A percentile compares a stretch with the other conserved stretches of the same genome.
These are phyloP conservation scores for Cyclanthera cordifolia DNA, from an alignment of 306 rosid species.

Conservation along the genomic window DNA sequence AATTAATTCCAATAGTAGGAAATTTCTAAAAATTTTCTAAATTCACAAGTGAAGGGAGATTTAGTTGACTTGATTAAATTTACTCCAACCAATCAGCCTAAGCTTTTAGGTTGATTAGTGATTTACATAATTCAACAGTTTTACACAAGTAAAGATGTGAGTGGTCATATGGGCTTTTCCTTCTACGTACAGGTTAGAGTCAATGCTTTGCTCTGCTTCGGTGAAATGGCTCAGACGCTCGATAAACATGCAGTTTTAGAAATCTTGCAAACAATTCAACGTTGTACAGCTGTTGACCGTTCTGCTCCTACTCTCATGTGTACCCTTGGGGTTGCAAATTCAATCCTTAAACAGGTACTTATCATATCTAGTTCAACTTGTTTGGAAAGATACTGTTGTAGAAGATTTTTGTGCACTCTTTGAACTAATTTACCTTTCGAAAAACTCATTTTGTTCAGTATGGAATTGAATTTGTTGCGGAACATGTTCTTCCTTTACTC, in stretches of 20 bases:
- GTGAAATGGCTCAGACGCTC: constrained; percentile 64
- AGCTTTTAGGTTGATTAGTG: no score
- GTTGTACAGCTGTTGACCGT: constrained; percentile 90
- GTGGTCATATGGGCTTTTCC: not conserved
- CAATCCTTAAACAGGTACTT: constrained; percentile 78
- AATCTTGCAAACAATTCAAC: constrained; percentile 86
- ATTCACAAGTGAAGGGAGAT: no score
- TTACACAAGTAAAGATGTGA: not conserved
- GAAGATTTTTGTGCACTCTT: not conserved
- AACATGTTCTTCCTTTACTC: constrained; percentile 87
- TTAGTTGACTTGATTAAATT: no score
- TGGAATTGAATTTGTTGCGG: constrained; percentile 88
- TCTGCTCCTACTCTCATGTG: constrained; percentile 99
- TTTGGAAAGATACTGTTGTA: not conserved
- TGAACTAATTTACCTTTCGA: constrained; percentile 16
- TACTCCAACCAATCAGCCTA: no score
- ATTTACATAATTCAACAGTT: no score
- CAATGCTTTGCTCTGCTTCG: constrained; percentile 85
- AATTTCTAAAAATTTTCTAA: no score
- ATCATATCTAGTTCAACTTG: not conserved
- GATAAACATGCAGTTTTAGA: constrained; percentile 78
- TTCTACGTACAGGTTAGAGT: constrained; percentile 70
- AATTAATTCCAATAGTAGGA: no score
- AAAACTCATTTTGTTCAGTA: constrained; percentile 43
- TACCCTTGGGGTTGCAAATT: constrained; percentile 91